Base-by-base conservation (phyloP, 2,329 filamentous ascomycete species). In the Dothidotthia symphoricarpi region DNA sequence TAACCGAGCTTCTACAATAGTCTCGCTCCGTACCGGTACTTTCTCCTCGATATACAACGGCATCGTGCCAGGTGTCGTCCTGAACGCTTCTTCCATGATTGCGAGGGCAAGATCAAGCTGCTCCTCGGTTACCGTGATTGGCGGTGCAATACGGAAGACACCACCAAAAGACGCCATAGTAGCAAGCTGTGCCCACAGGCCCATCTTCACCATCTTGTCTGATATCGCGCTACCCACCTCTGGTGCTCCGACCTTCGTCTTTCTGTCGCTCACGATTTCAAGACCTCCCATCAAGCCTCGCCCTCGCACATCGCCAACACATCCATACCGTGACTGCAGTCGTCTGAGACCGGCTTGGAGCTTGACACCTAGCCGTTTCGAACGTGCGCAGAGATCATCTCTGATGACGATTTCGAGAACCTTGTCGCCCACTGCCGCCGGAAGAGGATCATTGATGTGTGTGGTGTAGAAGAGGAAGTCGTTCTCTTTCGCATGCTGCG, bases 301-400 rank as follows among this genome's bases (percentile, higher is more conserved):
- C 0, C 78, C 78, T 8, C 80, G 72, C 0, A 83, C 73, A 51
- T 82, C 78, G 1, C 80, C 80, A 34, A 83, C 78, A 57, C 78
- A 83, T 19, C 71, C 74, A 52, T 80, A 82, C n/a, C 71, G 69
- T 14, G 61, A 54, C 50, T 74, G 70, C 13, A 79, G 63, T 19
- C 40, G 57, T 16, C 61, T 61, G n/a, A 80, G 69, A 2, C 72
- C 76, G 0, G 54, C 63, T 40, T 72, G 73, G 3, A 82, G 62
- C 15, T 72, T 57, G 2, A 61, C 42, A 1, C 78, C 78, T 5
- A 71, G 64, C 17, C 60, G 52, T 5, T 64, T 56, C 4, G 77
- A 71, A 2, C 69, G 67, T 41, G 64, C 60, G 13, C 76, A 72
- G 8, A 83, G 63, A 14, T 70, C 63, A 43, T 83, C 79, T 1